Evolutionary conservation across 1,284 basidiomycete species (phyloP), one percentile per base, ranked within the genome.

Genomic region (Austropuccinia psidii): DNA sequence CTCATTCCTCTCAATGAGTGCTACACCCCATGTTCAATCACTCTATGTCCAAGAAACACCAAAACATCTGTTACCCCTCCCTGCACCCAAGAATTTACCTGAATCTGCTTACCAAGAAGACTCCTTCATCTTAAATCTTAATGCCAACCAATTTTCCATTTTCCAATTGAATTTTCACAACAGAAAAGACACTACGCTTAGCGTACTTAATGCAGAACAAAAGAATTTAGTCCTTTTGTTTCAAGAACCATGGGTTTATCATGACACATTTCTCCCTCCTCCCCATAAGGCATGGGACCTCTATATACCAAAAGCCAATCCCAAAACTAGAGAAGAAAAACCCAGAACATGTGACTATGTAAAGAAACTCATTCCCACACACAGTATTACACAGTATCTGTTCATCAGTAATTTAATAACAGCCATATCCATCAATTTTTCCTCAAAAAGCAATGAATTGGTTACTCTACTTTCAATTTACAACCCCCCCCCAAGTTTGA

Each of bases 151-250:
- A n/a, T n/a, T n/a, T n/a, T n/a, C n/a, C n/a, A n/a, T n/a, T n/a
- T n/a, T n/a, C n/a, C n/a, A 62, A 17, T 43, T 62, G 8, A 62
- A 62, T 24, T 62, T 37, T 24, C 60, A 62, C n/a, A 62, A 62
- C 35, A 37, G 41, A 5, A 62, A 62, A 47, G 60, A 62, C 41
- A 62, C 60, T 19, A 62, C 60, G 17, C 60, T 62, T 17, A 45
- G 60, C 33, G n/a, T 17, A 2, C 41, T 62, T 17, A 21, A 39
- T 35, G 15, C 35, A 2, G 37, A 60, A 60, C 29, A 49, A n/a
- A 29, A 49, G 11, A 17, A 47, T 27, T n/a, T 49, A 5, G 37
- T 27, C 43, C 27, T 64, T n/a, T 11, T 49, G 27, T n/a, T n/a
- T n/a, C 60, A 62, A 24, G 60, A 62, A 7, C 60, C 60, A 29